A percentile compares a stretch with the other conserved stretches of the same genome.
Evolutionary conservation across 2,329 filamentous ascomycete species (phyloP).

Genomic region (Sporothrix pseudoabietina): DNA sequence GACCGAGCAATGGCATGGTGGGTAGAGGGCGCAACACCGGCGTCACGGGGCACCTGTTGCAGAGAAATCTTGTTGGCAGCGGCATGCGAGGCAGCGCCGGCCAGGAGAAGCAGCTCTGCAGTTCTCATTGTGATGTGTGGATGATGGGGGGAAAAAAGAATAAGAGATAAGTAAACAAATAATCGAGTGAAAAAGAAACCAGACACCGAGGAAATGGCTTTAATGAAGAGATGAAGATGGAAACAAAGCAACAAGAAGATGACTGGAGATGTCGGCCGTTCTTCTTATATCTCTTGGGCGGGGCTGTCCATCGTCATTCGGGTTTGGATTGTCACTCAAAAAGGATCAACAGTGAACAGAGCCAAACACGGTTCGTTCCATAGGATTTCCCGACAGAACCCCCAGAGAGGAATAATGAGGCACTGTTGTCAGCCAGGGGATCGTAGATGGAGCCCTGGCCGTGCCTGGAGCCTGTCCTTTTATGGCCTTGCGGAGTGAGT

Average conservation of each 20-base stretch:
- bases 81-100: neutral
- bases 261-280: neutral
- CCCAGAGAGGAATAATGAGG: neutral
- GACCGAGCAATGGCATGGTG: neutral
- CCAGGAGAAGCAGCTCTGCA: constrained; percentile 12
- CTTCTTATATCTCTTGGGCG: neutral
- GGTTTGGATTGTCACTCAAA: neutral
- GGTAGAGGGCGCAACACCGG: neutral
- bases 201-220: neutral
- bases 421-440: constrained; percentile 6
- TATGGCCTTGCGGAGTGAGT: neutral
- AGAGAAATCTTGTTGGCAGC: constrained; percentile 2
- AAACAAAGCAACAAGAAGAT: neutral
- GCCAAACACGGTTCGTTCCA: neutral
- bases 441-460: constrained; percentile 2
- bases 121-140: constrained; percentile 1
- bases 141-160: neutral
- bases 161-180: neutral
- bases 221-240: neutral
- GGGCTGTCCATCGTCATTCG: neutral
- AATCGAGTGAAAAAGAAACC: neutral
- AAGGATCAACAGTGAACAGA: constrained; percentile 4
- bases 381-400: neutral
- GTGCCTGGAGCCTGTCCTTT: neutral
- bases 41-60: constrained; percentile 8